Conservation (phyloP, 176 grass and related monocot genomes). For the Lolium rigidum region DNA sequence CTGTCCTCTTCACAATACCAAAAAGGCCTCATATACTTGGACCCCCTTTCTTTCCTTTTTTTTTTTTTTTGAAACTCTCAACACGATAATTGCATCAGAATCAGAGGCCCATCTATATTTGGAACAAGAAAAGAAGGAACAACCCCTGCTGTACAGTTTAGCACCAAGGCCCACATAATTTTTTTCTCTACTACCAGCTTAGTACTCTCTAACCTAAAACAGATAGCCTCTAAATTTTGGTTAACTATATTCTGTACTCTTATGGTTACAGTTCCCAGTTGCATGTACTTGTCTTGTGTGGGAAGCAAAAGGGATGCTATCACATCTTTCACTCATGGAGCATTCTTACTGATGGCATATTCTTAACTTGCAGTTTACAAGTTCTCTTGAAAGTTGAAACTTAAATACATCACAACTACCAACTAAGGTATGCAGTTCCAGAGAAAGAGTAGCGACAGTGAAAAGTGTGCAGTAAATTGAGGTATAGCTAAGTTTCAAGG, state of each 20-base stretch:
- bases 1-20: neutral
- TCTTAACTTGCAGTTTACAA: neutral
- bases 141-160: neutral
- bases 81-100: neutral
- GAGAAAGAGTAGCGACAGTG: neutral
- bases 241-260: neutral
- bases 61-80: conserved; percentile 3
- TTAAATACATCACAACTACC: neutral
- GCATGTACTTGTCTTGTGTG: neutral
- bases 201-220: too few species aligned
- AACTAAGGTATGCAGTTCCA: conserved; percentile 1
- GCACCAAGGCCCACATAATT: neutral
- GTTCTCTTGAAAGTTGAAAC: neutral
- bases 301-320: neutral
- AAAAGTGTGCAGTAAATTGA: neutral
- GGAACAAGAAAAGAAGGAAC: neutral
- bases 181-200: neutral
- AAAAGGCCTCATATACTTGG: neutral
- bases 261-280: neutral
- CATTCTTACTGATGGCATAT: neutral
- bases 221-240: neutral
- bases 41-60: neutral
- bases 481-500: neutral
- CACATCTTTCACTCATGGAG: neutral
- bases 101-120: neutral